These are phyloP conservation scores for Podosphaera leucotricha DNA, from an alignment of 2,329 filamentous ascomycete species.

Conservation along the genomic window DNA sequence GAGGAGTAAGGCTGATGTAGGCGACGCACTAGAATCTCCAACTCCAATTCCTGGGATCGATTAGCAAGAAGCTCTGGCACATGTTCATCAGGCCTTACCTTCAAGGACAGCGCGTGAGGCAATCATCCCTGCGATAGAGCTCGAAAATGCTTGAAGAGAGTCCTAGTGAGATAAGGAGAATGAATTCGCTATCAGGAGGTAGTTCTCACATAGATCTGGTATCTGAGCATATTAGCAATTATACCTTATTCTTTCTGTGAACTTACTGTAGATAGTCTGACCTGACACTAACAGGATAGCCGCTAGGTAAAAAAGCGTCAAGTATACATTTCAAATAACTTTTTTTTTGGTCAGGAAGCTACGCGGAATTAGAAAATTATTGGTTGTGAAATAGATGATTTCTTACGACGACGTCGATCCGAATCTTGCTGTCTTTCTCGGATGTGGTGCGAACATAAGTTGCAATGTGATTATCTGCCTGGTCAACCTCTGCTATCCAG, in stretches of 20 bases:
- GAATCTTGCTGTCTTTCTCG: conserved; percentile 1
- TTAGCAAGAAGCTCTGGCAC: not conserved
- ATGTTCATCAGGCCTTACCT: conserved; percentile 20
- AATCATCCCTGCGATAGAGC: conserved; percentile 38
- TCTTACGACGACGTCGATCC: conserved; percentile 12
- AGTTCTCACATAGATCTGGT: conserved; percentile 38
- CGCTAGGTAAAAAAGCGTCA: conserved; percentile 41
- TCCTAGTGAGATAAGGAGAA: conserved; percentile 24
- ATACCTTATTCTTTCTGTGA: no score
- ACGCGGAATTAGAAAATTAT: no score
- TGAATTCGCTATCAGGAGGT: no score
- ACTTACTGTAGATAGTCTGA: conserved; percentile 41
- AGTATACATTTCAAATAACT: conserved; percentile 18
- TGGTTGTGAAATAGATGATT: no score
- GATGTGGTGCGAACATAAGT: conserved; percentile 10
- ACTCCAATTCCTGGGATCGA: conserved; percentile 33
- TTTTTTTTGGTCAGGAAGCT: conserved; percentile 10
- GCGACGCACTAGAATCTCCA: conserved; percentile 38
- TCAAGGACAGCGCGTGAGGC: conserved; percentile 43
- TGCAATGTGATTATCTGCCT: conserved; percentile 14
- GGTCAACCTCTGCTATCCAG: conserved; percentile 12
- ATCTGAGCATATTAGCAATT: conserved; percentile 19
- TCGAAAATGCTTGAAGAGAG: conserved; percentile 40
- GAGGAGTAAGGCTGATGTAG: conserved; percentile 40
- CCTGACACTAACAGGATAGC: conserved; percentile 48